Conservation (phyloP, 2,329 filamentous ascomycete genomes). For the Aspergillus candidus region DNA sequence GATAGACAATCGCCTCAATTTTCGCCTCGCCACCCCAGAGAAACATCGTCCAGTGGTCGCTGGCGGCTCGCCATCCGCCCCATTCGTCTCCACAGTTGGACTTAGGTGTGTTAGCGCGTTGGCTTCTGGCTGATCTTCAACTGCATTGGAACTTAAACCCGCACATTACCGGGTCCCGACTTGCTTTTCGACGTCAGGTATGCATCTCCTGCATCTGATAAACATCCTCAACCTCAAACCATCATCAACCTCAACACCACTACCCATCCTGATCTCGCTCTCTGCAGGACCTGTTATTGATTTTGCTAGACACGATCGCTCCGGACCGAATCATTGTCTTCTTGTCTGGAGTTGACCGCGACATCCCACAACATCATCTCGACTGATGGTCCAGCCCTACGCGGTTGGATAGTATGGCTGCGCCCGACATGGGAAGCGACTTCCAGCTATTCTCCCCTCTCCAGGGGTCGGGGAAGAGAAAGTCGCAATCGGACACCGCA, state of each 20-base stretch:
- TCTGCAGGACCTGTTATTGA: no score
- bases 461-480: constrained; percentile 15
- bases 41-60: no score
- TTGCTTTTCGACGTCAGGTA: constrained; percentile 5
- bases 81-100: constrained; percentile 12
- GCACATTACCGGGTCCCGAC: constrained; percentile 6
- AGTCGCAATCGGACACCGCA: constrained; percentile 13
- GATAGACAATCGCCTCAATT: not conserved
- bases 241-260: constrained; percentile 2
- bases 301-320: no score
- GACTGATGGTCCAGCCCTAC: constrained; percentile 13
- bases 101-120: constrained; percentile 12
- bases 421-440: constrained; percentile 25
- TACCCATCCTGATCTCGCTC: not conserved
- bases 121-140: constrained; percentile 11
- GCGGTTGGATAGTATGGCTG: constrained; percentile 18
- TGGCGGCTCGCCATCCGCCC: not conserved
- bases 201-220: not conserved
- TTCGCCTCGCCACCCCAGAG: not conserved
- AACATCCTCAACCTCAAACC: not conserved
- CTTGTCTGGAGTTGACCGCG: no score
- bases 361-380: no score
- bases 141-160: constrained; percentile 9
- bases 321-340: no score
- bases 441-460: constrained; percentile 31